Percentiles rank a stretch among this genome's conserved stretches.
phyloP scores from a whole-genome alignment of 2,329 filamentous ascomycete genomes.

The Davidsoniella eucalypti region DNA sequence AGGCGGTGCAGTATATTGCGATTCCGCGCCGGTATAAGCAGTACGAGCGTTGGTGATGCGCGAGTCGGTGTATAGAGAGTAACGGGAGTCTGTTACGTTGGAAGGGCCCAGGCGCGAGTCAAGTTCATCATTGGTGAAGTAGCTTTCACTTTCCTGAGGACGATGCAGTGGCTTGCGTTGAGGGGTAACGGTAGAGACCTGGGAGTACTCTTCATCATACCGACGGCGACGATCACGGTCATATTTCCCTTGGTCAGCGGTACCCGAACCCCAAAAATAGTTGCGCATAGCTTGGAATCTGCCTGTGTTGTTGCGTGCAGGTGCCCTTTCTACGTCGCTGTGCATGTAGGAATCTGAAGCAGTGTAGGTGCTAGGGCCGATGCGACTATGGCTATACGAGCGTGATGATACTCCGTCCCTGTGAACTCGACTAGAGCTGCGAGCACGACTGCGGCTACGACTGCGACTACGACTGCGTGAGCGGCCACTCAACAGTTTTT shows the following conservation, averaged over 20 bases:
- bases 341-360: slow-evolving; percentile 50
- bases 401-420: slow-evolving; percentile 15
- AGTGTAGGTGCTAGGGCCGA: slow-evolving; percentile 36
- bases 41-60: slow-evolving; percentile 7
- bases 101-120: slow-evolving; percentile 32
- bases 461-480: slow-evolving; percentile 25
- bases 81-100: slow-evolving; percentile 6
- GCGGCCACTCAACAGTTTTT: slow-evolving; percentile 23
- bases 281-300: slow-evolving; percentile 41
- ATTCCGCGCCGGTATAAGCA: slow-evolving; percentile 7
- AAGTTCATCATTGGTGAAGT: slow-evolving; percentile 34
- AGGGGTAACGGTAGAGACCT: slow-evolving; percentile 45
- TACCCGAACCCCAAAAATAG: slow-evolving; percentile 41
- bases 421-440: slow-evolving; percentile 14
- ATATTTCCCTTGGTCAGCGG: slow-evolving; percentile 39
- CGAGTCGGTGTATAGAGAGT: slow-evolving; percentile 11
- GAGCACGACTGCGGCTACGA: slow-evolving; percentile 22
- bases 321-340: slow-evolving; percentile 24
- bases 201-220: slow-evolving; percentile 45
- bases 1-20: slow-evolving; percentile 1
- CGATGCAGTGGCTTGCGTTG: slow-evolving; percentile 28
- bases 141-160: slow-evolving; percentile 27
- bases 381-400: slow-evolving; percentile 22
- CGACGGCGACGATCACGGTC: slow-evolving; percentile 29
- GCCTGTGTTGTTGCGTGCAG: slow-evolving; percentile 19